These are phyloP conservation scores for Diaporthe vaccinii DNA, from an alignment of 2,329 filamentous ascomycete species.

Conservation along the genomic window DNA sequence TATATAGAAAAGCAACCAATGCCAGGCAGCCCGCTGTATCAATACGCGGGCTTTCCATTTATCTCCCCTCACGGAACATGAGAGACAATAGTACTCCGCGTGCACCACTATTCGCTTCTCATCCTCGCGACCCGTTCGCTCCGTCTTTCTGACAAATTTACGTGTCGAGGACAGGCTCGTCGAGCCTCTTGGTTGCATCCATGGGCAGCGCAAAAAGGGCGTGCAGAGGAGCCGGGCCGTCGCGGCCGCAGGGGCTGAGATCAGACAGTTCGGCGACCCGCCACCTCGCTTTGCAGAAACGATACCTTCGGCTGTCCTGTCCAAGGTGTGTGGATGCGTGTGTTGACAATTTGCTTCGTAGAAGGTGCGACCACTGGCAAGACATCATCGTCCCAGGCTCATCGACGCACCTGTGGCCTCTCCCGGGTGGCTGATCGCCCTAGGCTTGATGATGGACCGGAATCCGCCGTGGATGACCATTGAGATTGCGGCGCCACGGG, in stretches of 20 bases:
- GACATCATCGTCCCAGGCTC: not conserved
- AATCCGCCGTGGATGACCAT: not conserved
- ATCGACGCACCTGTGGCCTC: not conserved
- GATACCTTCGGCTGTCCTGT: too few relatives aligned
- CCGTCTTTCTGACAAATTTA: not conserved
- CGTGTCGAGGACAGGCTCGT: not conserved
- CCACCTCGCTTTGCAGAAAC: too few relatives aligned
- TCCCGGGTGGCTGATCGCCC: not conserved
- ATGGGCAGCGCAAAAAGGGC: too few relatives aligned
- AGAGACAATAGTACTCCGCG: too few relatives aligned
- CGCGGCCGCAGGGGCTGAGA: too few relatives aligned
- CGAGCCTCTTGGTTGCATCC: not conserved
- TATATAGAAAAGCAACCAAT: slow-evolving; percentile 1
- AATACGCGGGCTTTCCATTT: not conserved
- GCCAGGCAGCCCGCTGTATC: not conserved
- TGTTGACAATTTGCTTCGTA: too few relatives aligned
- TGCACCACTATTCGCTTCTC: not conserved
- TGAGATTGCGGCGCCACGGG: not conserved
- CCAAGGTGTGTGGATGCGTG: too few relatives aligned
- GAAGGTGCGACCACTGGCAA: not conserved
- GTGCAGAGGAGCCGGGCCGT: too few relatives aligned
- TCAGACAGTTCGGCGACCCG: too few relatives aligned
- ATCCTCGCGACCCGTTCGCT: not conserved
- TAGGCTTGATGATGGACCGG: not conserved
- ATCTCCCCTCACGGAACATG: not conserved